Evolutionary conservation across 176 grass and related monocot species (phyloP), one percentile per base, ranked within the genome.

Genomic region (Coix lacrymajobi): DNA sequence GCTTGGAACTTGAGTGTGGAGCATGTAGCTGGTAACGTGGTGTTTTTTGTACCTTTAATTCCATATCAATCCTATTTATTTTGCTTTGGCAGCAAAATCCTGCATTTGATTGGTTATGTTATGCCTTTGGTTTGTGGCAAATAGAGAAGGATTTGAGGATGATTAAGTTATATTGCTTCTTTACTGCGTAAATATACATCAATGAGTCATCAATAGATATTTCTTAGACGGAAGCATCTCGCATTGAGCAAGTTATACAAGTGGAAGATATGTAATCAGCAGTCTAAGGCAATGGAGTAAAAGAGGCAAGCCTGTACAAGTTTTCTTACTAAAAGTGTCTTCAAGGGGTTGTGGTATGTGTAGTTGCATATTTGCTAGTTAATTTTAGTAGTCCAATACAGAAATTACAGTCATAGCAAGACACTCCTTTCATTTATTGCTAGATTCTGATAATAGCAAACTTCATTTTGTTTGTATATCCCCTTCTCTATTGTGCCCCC

Each of bases 41-140:
- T 22, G 43, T 44, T 39, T 81, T 9, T 38, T 7, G 22, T 72
- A 63, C 62, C 75, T 85, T 61, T 30, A 69, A 46, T 22, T 20
- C 8, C 56, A 31, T 70, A 70, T 78, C 63, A 78, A 70, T 1
- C 14, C 54, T 63, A 75, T 68, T 40, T 4, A n/a, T 56, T 9
- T 44, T 32, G 14, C 7, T 2, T 36, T 44, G 58, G 8, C 72
- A n/a, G 22, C 39, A 37, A 80, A 79, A 80, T 48, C 20, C 41
- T 67, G 22, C 75, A 79, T 79, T 79, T 73, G 84, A 30, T 79
- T 88, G 81, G 87, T 84, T 88, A 66, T 4, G 57, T 33, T 65
- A 60, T 56, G 66, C 26, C 20, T 56, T 69, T 1, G 2, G 64
- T 37, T 9, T 56, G 76, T 69, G 36, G 7, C 12, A 24, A 22